Base-by-base conservation (phyloP, 1,139 yeast genomes). In the Taiozyma sp. region DNA sequence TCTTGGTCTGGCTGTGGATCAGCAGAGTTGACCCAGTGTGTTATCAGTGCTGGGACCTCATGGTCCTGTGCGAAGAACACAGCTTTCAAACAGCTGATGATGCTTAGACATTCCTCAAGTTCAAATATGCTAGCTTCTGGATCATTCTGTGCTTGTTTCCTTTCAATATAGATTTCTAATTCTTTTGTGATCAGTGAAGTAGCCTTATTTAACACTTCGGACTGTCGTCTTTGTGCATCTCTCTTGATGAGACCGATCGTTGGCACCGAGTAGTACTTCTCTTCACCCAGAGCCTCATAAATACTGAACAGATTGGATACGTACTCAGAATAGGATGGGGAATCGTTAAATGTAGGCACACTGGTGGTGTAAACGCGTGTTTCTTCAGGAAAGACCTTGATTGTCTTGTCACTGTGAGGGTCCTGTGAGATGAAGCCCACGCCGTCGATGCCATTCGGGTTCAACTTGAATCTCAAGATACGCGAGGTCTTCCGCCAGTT, bases 21-120 rank as follows among this genome's bases (percentile, higher is more conserved):
- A 45, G 83, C 81, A 52, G 81, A 73, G 62, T 87, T 87, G 36
- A 84, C 73, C 93, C 93, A 87, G 49, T 72, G 75, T 1, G 63
- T 53, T 39, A 72, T 60, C 16, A 60, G 46, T 22, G 72, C 63
- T 34, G 74, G 76, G 2, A 84, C 80, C 48, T 72, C 76, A 43
- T 72, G 71, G 43, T 70, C 73, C 2, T 72, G 70, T 1, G 76
- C 72, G 60, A 84, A 86, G 56, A 73, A 70, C 40, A 78, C 65
- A 0, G 88, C 80, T 48, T 75, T 75, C 30, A 86, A 62, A 58
- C 90, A 80, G 54, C 81, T 82, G 47, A 86, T 62, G 9, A 86
- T 78, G 53, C 74, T 73, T 36, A 78, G 63, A 19, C 75, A 70
- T 51, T 78, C 80, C 49, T 79, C 80, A 48, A 76, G 65, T 49